Conservation (phyloP, 2,329 filamentous ascomycete genomes). For the Colletotrichum sp. region DNA sequence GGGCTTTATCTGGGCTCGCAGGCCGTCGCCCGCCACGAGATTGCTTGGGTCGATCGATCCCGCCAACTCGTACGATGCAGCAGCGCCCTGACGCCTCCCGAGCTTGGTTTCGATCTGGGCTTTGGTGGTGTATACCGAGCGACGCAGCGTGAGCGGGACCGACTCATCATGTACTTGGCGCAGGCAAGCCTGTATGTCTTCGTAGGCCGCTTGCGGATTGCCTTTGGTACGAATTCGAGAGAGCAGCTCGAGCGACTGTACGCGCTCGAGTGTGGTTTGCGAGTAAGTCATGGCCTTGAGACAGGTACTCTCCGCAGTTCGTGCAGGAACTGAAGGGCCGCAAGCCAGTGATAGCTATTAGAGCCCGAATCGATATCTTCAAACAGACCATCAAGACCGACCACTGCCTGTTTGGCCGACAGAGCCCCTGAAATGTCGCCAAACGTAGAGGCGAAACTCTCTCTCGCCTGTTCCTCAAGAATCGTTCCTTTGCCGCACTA, state of each 20-base stretch:
- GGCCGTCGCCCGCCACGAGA: slow-evolving; percentile 21
- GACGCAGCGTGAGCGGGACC: slow-evolving; percentile 4
- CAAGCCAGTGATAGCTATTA: slow-evolving; percentile 24
- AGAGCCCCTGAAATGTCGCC: background rate
- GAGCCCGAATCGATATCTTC: slow-evolving; percentile 20
- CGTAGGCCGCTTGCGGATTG: slow-evolving; percentile 15
- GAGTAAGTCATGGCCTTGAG: slow-evolving; percentile 17
- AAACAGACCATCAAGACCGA: slow-evolving; percentile 26
- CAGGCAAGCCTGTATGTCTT: slow-evolving; percentile 6
- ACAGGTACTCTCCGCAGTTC: slow-evolving; percentile 22
- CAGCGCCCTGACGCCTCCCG: slow-evolving; percentile 13
- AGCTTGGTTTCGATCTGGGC: slow-evolving; percentile 21
- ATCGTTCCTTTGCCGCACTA: slow-evolving; percentile 20
- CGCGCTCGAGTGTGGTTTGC: slow-evolving; percentile 15
- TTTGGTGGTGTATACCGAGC: slow-evolving; percentile 19
- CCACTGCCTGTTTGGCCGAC: background rate
- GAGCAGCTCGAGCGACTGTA: slow-evolving; percentile 21
- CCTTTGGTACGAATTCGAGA: slow-evolving; percentile 18
- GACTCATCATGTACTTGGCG: background rate
- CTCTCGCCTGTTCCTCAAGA: slow-evolving; percentile 21
- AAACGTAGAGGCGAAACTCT: slow-evolving; percentile 14
- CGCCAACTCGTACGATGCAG: slow-evolving; percentile 20
- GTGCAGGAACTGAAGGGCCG: slow-evolving; percentile 21
- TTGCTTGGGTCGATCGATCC: slow-evolving; percentile 23
- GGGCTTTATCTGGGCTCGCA: slow-evolving; percentile 26